A percentile compares a stretch with the other conserved stretches of the same genome.
These are phyloP conservation scores for Aspergillus ostianus DNA, from an alignment of 495 filamentous ascomycete genomes.

Conservation along the genomic window DNA sequence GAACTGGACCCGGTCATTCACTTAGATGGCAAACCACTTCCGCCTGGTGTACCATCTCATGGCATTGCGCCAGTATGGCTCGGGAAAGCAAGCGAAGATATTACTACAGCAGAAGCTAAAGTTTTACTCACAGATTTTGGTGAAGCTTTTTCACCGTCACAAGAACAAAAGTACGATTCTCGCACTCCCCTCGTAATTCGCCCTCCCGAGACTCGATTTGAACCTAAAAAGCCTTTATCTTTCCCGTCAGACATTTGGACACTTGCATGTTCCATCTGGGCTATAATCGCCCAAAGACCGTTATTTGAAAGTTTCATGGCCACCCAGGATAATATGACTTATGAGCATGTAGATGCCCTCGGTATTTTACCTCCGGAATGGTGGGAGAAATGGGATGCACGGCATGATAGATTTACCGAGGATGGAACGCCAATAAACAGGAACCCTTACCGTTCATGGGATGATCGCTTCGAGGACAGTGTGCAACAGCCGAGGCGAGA, in stretches of 20 bases:
- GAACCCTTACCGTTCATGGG: conserved; percentile 22
- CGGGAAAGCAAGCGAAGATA: conserved; percentile 25
- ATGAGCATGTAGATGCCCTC: conserved; percentile 37
- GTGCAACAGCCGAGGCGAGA: conserved; percentile 26
- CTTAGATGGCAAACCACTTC: conserved; percentile 25
- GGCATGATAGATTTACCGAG: conserved; percentile 19
- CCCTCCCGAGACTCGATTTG: conserved; percentile 32
- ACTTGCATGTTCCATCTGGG: conserved; percentile 34
- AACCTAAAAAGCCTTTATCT: conserved; percentile 27
- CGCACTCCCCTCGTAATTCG: conserved; percentile 29
- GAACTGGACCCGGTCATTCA: conserved; percentile 21
- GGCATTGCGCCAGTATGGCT: conserved; percentile 29
- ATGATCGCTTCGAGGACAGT: conserved; percentile 27
- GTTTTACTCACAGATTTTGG: conserved; percentile 42
- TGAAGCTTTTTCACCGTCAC: conserved; percentile 28
- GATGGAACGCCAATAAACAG: conserved; percentile 21
- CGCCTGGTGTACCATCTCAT: conserved; percentile 22
- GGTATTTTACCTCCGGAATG: conserved; percentile 30
- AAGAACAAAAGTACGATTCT: conserved; percentile 27
- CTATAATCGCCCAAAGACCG: conserved; percentile 22
- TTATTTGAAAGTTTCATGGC: conserved; percentile 21
- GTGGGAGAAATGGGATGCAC: conserved; percentile 26
- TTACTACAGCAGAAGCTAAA: conserved; percentile 25
- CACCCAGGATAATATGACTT: conserved; percentile 34
- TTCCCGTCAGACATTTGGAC: conserved; percentile 40